Base-by-base conservation (phyloP, 352 stramenopile species). In the Pelagophyceae sp. region DNA sequence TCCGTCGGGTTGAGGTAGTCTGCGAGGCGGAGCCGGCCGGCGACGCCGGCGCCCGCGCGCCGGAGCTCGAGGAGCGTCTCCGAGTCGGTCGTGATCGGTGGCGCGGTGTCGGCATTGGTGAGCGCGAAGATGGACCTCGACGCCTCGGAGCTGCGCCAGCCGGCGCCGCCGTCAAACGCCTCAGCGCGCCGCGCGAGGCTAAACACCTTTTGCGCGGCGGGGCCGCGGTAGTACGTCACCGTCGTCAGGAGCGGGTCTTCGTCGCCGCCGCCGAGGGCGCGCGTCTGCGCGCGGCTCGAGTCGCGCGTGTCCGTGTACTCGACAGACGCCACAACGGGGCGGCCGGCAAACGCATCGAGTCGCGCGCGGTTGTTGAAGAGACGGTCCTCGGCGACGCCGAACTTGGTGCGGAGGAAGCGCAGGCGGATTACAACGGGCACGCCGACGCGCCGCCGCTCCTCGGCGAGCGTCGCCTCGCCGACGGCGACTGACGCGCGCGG, bases 81-180 rank as follows among this genome's bases (percentile, higher is more conserved):
- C 0, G 83, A 83, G 80, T 89, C 85, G 23, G 85, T 88, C 23
- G 83, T 87, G 35, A 89, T 82, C 38, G 85, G 85, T 63, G 85
- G 85, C 3, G 84, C 83, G 38, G 84, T 87, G 78, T 85, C 88
- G 54, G 83, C 72, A 79, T 89, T 89, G 37, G 85, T 89, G 31
- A 89, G 76, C 6, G 85, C 83, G 82, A 89, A 89, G 75, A 89
- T 88, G 31, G 81, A 83, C 77, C 85, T 79, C 72, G 85, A 79
- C 15, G 85, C 31, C 78, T 89, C 85, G 67, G 82, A 87, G 27
- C 82, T 83, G 23, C 72, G 67, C 80, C 82, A 89, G 32, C 6
- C 11, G 20, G 33, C 11, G 11, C 38, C 60, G 35, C 65, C 76
- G 15, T 72, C 38, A 61, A 77, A 69, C 35, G 75, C 32, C 11